phyloP scores from a whole-genome alignment of 495 filamentous ascomycete species.

The Schizothecium vesticola region DNA sequence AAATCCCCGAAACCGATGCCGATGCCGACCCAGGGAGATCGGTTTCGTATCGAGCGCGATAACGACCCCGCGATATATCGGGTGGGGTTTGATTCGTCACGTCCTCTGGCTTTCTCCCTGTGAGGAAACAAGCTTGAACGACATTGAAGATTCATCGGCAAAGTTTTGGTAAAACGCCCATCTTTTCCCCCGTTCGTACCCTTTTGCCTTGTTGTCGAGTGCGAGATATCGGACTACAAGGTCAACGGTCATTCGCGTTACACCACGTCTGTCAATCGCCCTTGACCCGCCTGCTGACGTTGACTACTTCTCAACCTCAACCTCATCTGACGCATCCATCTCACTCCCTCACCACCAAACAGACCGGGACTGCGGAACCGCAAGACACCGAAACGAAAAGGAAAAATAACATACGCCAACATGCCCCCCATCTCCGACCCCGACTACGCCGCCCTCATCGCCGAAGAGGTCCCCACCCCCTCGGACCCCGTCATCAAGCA shows the following conservation, averaged over 20 bases:
- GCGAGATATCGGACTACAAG: not conserved
- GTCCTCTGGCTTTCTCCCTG: not conserved
- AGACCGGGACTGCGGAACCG: not conserved
- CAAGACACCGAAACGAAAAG: not conserved
- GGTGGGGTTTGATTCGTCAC: not conserved
- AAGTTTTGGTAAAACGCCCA: not conserved
- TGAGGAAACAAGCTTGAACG: not conserved
- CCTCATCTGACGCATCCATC: not conserved
- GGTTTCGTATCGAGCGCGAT: not conserved
- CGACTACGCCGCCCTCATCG: slow-evolving; percentile 49
- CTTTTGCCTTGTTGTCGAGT: not conserved
- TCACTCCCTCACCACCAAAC: not conserved
- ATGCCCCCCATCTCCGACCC: slow-evolving; percentile 38
- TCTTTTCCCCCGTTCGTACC: not conserved
- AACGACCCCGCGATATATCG: not conserved
- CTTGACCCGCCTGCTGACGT: not conserved
- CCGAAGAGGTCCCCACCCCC: slow-evolving; percentile 46
- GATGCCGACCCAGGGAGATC: not conserved
- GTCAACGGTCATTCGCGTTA: no score
- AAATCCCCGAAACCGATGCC: not conserved
- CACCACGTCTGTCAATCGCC: not conserved
- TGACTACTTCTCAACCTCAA: not conserved
- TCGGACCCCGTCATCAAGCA: slow-evolving; percentile 71
- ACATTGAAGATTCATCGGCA: not conserved
- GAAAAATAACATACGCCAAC: not conserved